phyloP scores from a whole-genome alignment of 106 monocot genomes.

The Platanthera guangdongensis region DNA sequence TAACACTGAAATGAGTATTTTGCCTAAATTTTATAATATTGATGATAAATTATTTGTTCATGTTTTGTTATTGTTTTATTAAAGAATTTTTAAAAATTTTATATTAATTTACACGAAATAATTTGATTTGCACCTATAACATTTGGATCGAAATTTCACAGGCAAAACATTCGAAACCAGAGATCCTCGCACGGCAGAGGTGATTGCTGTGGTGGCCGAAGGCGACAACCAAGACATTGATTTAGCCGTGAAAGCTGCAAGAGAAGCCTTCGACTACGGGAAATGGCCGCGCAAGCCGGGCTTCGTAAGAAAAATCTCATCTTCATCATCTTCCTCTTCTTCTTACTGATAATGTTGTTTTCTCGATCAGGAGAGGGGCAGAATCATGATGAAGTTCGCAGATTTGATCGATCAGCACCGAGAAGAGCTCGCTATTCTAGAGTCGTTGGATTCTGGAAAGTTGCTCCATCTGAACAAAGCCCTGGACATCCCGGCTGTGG shows the following conservation, averaged over 20 bases:
- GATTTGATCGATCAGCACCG: conserved; percentile 43
- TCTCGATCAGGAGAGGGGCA: conserved; percentile 43
- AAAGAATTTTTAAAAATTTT: too few species aligned
- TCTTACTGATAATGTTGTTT: background rate
- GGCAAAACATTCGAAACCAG: conserved; percentile 56
- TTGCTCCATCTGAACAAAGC: conserved; percentile 23
- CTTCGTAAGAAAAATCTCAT: conserved; percentile 23
- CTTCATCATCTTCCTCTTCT: background rate
- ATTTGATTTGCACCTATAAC: too few species aligned
- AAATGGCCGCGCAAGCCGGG: conserved; percentile 72
- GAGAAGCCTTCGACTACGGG: conserved; percentile 65
- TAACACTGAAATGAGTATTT: too few species aligned
- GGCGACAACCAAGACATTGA: conserved; percentile 54
- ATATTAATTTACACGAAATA: too few species aligned
- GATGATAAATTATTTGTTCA: too few species aligned
- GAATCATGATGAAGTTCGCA: conserved; percentile 48
- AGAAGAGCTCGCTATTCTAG: conserved; percentile 43
- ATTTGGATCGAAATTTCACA: background rate
- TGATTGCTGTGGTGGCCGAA: conserved; percentile 43
- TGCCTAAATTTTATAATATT: too few species aligned
- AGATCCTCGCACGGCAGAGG: conserved; percentile 53
- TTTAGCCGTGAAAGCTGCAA: conserved; percentile 53
- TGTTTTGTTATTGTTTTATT: too few species aligned
- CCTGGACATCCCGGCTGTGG: conserved; percentile 29
- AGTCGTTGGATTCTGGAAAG: conserved; percentile 53